Base-by-base conservation (phyloP, 768 basidiomycete species). In the Daedaleopsis nitida region DNA sequence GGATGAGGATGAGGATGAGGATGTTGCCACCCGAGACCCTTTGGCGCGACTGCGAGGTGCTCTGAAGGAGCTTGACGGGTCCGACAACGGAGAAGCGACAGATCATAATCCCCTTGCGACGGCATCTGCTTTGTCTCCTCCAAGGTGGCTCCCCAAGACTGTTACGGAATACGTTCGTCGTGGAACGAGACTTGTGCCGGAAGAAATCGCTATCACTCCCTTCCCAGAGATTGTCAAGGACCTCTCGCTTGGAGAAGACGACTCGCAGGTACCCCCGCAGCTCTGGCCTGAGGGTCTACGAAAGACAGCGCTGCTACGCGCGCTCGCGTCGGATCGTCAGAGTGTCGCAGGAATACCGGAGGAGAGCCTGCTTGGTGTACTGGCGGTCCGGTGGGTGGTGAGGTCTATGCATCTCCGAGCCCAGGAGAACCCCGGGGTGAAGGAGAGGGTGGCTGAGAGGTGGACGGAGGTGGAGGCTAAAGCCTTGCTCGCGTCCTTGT, bases 31-130 rank as follows among this genome's bases (percentile, higher is more conserved):
- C 10, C 39, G 11, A 16, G 88, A 92, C 70, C 81, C 81, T 19
- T 78, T 92, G 9, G 89, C 88, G 8, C 88, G 88, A 34, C 74
- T 92, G 16, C 87, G 83, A 63, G 87, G 87, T 19, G 88, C 85
- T 58, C 74, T 92, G 21, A 75, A 85, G 53, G 83, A 83, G 38
- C 79, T 92, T 38, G 84, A 81, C 38, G 69, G 68, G 8, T 42
- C 39, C 2, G 39, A 42, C 10, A 79, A 78, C 4, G 76, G 75
- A 37, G 68, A 65, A 9, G 60, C 54, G 3, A 52, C 65, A 38
- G 71, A 39, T 66, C 72, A 9, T 52, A 76, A 4, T 76, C 80
- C 35, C 69, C 73, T 75, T 24, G 68, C 74, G 32, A 74, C 79
- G 44, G 70, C 63, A 11, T 19, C 50, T 9, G 14, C 21, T 47